Evolutionary conservation across 495 filamentous ascomycete species (phyloP).

Genomic region (Penicillium waksmanii): DNA sequence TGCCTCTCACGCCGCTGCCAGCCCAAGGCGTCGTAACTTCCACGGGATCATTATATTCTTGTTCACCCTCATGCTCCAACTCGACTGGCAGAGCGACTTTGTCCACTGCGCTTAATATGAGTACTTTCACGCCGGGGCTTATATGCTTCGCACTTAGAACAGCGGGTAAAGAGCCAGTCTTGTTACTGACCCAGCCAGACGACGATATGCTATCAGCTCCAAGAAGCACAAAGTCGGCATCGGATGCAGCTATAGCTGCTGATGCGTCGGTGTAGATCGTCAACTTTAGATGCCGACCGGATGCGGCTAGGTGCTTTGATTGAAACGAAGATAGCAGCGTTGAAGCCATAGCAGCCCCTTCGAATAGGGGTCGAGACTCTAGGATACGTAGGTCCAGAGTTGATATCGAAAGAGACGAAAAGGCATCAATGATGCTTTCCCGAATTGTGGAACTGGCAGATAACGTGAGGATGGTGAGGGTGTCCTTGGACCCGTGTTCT

Average conservation of each 20-base stretch:
- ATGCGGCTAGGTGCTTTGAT: slow-evolving; percentile 19
- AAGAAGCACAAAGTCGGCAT: slow-evolving; percentile 58
- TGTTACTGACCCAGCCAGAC: slow-evolving; percentile 62
- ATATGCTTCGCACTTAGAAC: slow-evolving; percentile 53
- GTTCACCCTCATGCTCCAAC: slow-evolving; percentile 35
- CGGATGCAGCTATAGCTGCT: slow-evolving; percentile 51
- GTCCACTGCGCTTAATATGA: slow-evolving; percentile 60
- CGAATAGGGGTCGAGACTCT: slow-evolving; percentile 68
- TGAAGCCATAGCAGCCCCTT: slow-evolving; percentile 61
- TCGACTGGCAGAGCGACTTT: slow-evolving; percentile 54
- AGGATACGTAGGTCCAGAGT: slow-evolving; percentile 60
- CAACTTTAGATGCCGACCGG: slow-evolving; percentile 34
- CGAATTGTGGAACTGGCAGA: slow-evolving; percentile 65
- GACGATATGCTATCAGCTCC: slow-evolving; percentile 65
- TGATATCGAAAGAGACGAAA: slow-evolving; percentile 24
- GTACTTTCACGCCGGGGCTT: slow-evolving; percentile 44
- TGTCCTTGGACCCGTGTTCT: slow-evolving; percentile 20
- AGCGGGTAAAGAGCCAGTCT: slow-evolving; percentile 63
- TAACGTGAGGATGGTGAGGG: slow-evolving; percentile 56
- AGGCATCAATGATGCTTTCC: slow-evolving; percentile 41
- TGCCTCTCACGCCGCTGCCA: slow-evolving; percentile 26
- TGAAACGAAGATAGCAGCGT: slow-evolving; percentile 43
- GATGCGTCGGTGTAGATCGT: slow-evolving; percentile 65
- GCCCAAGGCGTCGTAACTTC: slow-evolving; percentile 56
- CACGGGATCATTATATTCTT: slow-evolving; percentile 51